These are phyloP conservation scores for Fusarium duplospermum DNA, from an alignment of 2,329 filamentous ascomycete species.

Conservation along the genomic window DNA sequence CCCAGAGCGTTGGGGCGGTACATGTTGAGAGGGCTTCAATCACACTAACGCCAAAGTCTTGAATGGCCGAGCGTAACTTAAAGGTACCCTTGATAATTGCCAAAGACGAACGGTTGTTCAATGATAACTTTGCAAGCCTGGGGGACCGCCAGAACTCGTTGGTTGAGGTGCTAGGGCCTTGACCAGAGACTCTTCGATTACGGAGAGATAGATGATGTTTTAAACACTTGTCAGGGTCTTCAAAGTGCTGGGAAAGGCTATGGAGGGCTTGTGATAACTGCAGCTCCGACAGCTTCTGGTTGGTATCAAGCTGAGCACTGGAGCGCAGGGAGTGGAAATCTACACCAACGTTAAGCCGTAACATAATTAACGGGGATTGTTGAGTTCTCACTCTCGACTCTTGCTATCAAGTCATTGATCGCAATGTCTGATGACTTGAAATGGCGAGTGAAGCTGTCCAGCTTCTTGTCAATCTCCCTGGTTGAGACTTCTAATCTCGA, in stretches of 20 bases:
- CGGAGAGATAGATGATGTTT: background rate
- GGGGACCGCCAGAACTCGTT: constrained; percentile 25
- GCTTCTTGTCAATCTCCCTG: background rate
- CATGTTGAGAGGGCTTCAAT: background rate
- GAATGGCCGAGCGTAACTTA: background rate
- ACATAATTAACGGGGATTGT: accelerated
- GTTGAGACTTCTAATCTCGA: background rate
- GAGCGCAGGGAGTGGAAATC: background rate
- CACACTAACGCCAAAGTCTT: constrained; percentile 7
- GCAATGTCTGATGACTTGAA: background rate
- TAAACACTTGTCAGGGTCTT: background rate
- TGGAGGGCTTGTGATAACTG: constrained; percentile 4
- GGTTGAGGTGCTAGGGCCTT: background rate
- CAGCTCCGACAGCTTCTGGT: constrained; percentile 3
- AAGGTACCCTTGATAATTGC: background rate
- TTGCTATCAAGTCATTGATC: background rate
- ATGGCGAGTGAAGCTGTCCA: background rate
- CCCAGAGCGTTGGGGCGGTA: background rate
- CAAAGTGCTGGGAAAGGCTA: background rate
- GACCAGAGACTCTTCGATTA: accelerated
- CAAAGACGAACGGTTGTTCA: too few relatives aligned
- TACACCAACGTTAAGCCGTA: background rate
- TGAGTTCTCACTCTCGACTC: background rate
- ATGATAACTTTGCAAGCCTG: background rate
- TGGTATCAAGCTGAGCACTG: constrained; percentile 4